Base-by-base conservation (phyloP, 73 alveolate species). In the Paraurostyla sp. region DNA sequence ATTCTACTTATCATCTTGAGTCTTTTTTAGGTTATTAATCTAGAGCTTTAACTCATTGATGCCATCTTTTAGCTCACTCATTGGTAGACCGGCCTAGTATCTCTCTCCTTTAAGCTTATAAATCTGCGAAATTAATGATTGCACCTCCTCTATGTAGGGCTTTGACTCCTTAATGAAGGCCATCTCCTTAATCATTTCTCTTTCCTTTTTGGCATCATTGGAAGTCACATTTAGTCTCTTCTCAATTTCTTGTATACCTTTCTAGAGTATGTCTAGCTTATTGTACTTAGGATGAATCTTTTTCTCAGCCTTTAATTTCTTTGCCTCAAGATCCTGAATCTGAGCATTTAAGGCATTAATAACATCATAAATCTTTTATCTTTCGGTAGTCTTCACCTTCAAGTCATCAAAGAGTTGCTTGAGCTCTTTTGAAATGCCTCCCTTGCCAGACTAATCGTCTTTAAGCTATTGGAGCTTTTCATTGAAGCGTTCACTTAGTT, bases 241-340 rank as follows among this genome's bases (percentile, higher is more conserved):
- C 71, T 78, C 89, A 32, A 78, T 50, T 54, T 78, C 89, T 4
- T 22, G 3, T 13, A 78, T 40, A 13, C 89, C 89, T 38, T 78
- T 78, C 7, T 16, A 4, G 20, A 78, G 58, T 9, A 59, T 36
- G 32, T 78, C 89, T 6, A 78, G 57, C 40, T 45, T 78, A 41
- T 78, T 78, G 49, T 51, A 78, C 22, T 50, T 51, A 0, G 62
- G 63, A 27, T 78, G 76, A 2, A 78, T 23, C 20, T 78, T 78
- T 60, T 78, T 78, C 78, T 49, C 76, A 22, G 71, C 43, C 50
- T 54, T 78, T 23, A 48, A 2, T 36, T 54, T 78, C 80, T 78
- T 51, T 4, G 23, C 50, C 29, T 78, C 89, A 27, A 54, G n/a
- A 18, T 49, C 78, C 4, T 63, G 62, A 25, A 78, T 78, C n/a